phyloP scores from a whole-genome alignment of 2,329 filamentous ascomycete genomes.

The Fusarium denticulatum region DNA sequence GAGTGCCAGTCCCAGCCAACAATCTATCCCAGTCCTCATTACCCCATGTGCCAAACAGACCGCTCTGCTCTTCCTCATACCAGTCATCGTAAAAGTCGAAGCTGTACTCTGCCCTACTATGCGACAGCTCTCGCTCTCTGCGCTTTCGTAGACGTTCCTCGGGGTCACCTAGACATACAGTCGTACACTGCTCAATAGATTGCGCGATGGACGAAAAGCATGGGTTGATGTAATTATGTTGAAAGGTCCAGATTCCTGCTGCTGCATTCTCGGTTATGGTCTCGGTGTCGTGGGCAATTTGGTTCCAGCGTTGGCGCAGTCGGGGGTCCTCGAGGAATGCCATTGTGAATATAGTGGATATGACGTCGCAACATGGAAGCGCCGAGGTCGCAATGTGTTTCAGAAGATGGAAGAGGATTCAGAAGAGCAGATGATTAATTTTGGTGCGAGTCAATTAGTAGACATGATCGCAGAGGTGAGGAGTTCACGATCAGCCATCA shows the following conservation, averaged over 20 bases:
- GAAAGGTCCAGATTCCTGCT: constrained; percentile 87
- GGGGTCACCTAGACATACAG: constrained; percentile 74
- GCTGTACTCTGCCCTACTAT: constrained; percentile 78
- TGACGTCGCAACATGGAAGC: constrained; percentile 43
- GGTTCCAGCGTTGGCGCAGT: constrained; percentile 92
- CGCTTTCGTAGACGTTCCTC: constrained; percentile 78
- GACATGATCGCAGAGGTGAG: constrained; percentile 30
- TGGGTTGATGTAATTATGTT: constrained; percentile 84
- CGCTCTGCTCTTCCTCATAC: constrained; percentile 70
- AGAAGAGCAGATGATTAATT: not conserved
- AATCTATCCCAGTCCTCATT: constrained; percentile 87
- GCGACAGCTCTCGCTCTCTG: constrained; percentile 69
- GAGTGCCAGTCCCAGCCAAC: constrained; percentile 73
- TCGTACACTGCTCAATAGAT: constrained; percentile 77
- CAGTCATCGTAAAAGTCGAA: constrained; percentile 99
- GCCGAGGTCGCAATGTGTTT: constrained; percentile 3
- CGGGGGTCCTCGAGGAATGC: constrained; percentile 81
- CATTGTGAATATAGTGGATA: constrained; percentile 54
- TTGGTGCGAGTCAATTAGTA: constrained; percentile 6
- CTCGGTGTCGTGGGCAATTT: constrained; percentile 90
- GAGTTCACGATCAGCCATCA: constrained; percentile 17
- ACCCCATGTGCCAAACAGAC: constrained; percentile 77
- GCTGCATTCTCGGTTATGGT: constrained; percentile 92
- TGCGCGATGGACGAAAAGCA: constrained; percentile 75
- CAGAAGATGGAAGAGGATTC: not conserved